These are phyloP conservation scores for Neurospora sublineolata DNA, from an alignment of 495 filamentous ascomycete genomes.

Conservation along the genomic window DNA sequence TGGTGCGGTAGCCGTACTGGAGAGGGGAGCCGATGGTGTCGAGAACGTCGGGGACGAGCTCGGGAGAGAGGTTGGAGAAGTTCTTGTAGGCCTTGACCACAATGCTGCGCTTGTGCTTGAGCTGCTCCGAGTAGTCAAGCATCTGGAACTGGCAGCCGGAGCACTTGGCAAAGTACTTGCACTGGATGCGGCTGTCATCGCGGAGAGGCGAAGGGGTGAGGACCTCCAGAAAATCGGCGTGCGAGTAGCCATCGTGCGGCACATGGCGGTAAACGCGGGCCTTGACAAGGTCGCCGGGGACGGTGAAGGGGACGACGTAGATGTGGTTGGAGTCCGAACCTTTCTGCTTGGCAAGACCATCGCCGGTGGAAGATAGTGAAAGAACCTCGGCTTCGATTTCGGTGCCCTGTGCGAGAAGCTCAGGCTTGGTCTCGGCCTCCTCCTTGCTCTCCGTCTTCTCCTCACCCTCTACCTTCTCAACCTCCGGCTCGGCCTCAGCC, in stretches of 20 bases:
- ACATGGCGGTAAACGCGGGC: constrained; percentile 69
- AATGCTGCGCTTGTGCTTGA: constrained; percentile 70
- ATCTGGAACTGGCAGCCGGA: constrained; percentile 96
- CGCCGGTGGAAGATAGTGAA: constrained; percentile 78
- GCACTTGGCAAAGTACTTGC: constrained; percentile 77
- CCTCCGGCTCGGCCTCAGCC: constrained; percentile 1
- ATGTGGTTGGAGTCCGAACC: constrained; percentile 56
- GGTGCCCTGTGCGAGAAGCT: constrained; percentile 48
- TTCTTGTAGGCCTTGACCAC: constrained; percentile 87
- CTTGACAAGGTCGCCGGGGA: constrained; percentile 71
- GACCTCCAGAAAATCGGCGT: constrained; percentile 73
- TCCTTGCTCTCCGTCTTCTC: background rate
- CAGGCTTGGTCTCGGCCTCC: constrained; percentile 8
- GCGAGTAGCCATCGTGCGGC: constrained; percentile 46
- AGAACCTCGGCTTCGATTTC: constrained; percentile 70
- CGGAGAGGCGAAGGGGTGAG: constrained; percentile 60
- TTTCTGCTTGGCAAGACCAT: constrained; percentile 61
- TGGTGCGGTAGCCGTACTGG: constrained; percentile 89
- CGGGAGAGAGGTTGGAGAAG: constrained; percentile 70
- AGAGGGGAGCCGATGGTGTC: constrained; percentile 84
- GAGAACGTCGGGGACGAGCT: constrained; percentile 61
- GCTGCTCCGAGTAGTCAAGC: constrained; percentile 78
- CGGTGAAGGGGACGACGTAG: constrained; percentile 75
- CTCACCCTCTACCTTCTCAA: background rate
- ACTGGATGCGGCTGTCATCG: constrained; percentile 64